Conservation (phyloP, 768 basidiomycete species). For the Mycena rosella region DNA sequence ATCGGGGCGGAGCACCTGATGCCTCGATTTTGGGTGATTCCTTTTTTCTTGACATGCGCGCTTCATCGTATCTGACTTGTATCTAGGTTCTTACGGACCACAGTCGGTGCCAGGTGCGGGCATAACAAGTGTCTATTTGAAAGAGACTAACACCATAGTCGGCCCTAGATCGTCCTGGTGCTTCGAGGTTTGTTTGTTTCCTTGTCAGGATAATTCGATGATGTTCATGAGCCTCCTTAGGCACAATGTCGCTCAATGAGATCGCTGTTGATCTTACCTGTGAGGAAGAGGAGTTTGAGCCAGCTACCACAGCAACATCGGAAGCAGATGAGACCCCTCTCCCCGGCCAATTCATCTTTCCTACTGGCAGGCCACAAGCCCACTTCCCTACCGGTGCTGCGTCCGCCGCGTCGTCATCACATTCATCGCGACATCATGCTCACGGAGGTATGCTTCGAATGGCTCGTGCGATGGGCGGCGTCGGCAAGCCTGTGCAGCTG, state of each 20-base stretch:
- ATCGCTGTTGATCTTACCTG: slow-evolving; percentile 89
- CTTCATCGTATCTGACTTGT: no score
- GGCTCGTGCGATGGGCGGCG: slow-evolving; percentile 82
- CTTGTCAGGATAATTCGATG: neutral
- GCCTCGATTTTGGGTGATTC: slow-evolving; percentile 91
- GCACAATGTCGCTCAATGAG: slow-evolving; percentile 91
- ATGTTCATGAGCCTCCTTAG: slow-evolving; percentile 44
- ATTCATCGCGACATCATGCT: slow-evolving; percentile 65
- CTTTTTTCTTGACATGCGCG: no score
- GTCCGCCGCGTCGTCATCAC: slow-evolving; percentile 36
- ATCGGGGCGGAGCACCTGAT: slow-evolving; percentile 77
- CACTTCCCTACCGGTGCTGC: slow-evolving; percentile 8
- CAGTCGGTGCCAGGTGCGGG: slow-evolving; percentile 49
- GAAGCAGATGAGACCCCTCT: slow-evolving; percentile 49
- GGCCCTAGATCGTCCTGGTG: slow-evolving; percentile 82
- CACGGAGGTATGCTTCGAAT: slow-evolving; percentile 87
- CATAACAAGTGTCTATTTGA: no score
- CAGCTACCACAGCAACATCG: slow-evolving; percentile 55
- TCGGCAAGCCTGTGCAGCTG: slow-evolving; percentile 81
- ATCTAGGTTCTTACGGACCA: slow-evolving; percentile 90
- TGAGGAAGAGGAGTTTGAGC: slow-evolving; percentile 76
- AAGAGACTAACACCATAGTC: slow-evolving; percentile 62
- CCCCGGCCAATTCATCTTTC: slow-evolving; percentile 55
- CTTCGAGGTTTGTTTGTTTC: slow-evolving; percentile 61
- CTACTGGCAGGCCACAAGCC: slow-evolving; percentile 36